Conservation (phyloP, 2,329 filamentous ascomycete genomes). For the Diaporthe eres region DNA sequence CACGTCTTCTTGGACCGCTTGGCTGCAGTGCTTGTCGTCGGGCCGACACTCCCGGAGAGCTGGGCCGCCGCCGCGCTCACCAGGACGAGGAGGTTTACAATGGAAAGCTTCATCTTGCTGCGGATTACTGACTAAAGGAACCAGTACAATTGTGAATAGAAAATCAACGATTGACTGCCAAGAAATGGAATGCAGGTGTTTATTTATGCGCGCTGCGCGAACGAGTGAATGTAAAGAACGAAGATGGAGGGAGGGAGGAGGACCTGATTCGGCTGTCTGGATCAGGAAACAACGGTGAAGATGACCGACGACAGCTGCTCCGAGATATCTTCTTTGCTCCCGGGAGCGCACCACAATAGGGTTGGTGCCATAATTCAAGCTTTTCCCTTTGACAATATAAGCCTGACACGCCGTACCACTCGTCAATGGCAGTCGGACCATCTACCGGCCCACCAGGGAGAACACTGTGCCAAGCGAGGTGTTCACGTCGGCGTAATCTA, state of each 20-base stretch:
- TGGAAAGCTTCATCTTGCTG: background rate
- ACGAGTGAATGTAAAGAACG: background rate
- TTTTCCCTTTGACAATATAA: constrained; percentile 11
- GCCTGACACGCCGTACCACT: background rate
- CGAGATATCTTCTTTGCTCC: background rate
- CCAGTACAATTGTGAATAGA: background rate
- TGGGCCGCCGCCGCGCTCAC: constrained; percentile 42
- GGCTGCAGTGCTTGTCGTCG: constrained; percentile 46
- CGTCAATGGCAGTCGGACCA: background rate
- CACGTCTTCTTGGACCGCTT: constrained; percentile 55
- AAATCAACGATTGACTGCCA: background rate
- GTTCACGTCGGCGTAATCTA: constrained; percentile 1
- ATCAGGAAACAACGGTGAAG: background rate
- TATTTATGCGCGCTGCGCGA: constrained; percentile 10
- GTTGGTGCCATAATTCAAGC: constrained; percentile 5
- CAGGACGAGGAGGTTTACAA: constrained; percentile 6
- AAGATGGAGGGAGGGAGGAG: background rate
- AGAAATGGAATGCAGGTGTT: background rate
- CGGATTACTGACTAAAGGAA: background rate
- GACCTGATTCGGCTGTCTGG: background rate
- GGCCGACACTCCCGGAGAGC: constrained; percentile 47
- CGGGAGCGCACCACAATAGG: background rate
- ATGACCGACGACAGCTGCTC: background rate
- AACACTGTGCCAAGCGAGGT: constrained; percentile 14
- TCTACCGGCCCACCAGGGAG: background rate